Evolutionary conservation across 2,329 filamentous ascomycete species (phyloP).

Genomic region (Paraphoma chrysanthemicola): DNA sequence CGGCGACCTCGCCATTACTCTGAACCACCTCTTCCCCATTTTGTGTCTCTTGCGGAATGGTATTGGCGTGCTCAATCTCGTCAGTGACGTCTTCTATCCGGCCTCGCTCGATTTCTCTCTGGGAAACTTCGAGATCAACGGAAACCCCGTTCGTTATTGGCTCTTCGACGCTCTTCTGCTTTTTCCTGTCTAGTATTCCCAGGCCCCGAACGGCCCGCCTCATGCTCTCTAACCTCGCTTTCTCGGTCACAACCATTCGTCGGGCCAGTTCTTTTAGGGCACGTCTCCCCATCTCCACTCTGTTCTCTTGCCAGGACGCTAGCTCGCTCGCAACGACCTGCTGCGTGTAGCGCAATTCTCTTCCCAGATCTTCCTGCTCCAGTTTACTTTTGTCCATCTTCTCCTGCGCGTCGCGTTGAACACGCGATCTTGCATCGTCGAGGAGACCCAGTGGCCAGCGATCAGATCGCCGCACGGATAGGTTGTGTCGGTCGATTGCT

Average conservation of each 20-base stretch:
- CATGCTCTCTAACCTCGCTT: constrained; percentile 80
- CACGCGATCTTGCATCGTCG: constrained; percentile 83
- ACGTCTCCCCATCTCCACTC: constrained; percentile 76
- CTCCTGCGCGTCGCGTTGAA: constrained; percentile 84
- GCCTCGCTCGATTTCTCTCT: constrained; percentile 5
- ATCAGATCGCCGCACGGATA: constrained; percentile 74
- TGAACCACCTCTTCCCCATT: constrained; percentile 12
- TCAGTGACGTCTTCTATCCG: constrained; percentile 20
- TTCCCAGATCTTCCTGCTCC: constrained; percentile 76
- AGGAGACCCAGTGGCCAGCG: constrained; percentile 83
- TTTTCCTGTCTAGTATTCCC: constrained; percentile 4
- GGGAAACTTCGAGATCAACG: not conserved
- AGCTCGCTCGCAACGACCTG: constrained; percentile 90
- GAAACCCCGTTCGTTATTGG: not conserved
- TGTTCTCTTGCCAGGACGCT: constrained; percentile 91
- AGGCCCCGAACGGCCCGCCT: constrained; percentile 74
- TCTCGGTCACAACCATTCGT: constrained; percentile 81
- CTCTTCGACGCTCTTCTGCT: not conserved
- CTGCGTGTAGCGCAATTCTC: constrained; percentile 89
- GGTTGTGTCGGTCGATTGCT: constrained; percentile 78
- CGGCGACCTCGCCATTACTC: constrained; percentile 14
- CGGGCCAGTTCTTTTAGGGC: constrained; percentile 79
- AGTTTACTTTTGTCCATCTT: constrained; percentile 73
- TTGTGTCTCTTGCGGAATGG: constrained; percentile 2
- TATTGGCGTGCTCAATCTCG: constrained; percentile 11